Evolutionary conservation across 139 green algal species (phyloP).

Genomic region (Closterium sp.): DNA sequence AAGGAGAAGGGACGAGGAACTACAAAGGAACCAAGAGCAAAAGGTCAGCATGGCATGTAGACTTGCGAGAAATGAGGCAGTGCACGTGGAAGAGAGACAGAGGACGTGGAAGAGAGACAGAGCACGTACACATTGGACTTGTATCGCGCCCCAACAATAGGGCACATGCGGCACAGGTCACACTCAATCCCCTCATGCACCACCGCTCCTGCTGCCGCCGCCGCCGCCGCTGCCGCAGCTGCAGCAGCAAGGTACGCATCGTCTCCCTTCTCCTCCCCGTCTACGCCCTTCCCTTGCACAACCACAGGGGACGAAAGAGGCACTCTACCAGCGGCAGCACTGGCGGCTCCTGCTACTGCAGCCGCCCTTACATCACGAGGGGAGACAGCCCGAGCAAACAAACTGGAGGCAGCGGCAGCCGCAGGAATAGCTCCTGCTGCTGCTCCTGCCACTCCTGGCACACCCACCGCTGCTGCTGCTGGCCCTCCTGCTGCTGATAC

Average conservation of each 20-base stretch:
- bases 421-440: not conserved
- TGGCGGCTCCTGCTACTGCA: not conserved
- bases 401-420: not conserved
- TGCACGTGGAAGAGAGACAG: not conserved
- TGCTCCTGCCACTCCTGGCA: not conserved
- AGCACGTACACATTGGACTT: conserved; percentile 4
- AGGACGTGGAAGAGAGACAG: not conserved
- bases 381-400: not conserved
- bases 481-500: not conserved
- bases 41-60: too few relatives aligned
- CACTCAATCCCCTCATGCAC: conserved; percentile 6
- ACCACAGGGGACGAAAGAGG: not conserved
- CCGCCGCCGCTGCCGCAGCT: not conserved
- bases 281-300: not conserved
- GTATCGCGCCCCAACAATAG: not conserved
- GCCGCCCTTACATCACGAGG: not conserved
- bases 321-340: not conserved
- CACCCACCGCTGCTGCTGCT: not conserved
- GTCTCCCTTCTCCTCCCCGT: not conserved
- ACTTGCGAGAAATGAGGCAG: not conserved
- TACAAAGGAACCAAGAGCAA: too few relatives aligned
- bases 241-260: not conserved
- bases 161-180: conserved; percentile 7
- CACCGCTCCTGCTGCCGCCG: not conserved
- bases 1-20: too few relatives aligned